Evolutionary conservation across 192 early-diverging fungal species (phyloP), one percentile per base, ranked within the genome.

Genomic region (Chytriomyces confervae): DNA sequence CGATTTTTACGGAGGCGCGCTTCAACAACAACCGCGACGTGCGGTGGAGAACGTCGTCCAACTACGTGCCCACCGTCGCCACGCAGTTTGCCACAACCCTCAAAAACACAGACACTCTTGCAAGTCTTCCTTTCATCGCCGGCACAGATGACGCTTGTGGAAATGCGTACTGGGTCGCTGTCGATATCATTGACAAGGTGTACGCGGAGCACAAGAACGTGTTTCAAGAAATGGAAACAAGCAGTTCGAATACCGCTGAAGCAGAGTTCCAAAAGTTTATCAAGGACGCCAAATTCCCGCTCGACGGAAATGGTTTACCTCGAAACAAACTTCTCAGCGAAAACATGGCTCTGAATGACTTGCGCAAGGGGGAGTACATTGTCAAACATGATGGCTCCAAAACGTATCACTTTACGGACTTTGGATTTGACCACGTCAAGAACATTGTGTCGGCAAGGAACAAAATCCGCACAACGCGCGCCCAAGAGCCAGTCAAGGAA

Each of bases 11-110:
- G 9, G 36, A 23, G 0, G 13, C 72, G 2, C 46, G 63, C 43
- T 74, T 74, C 72, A 74, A 74, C 72, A 74, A 74, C 53, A 46
- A 44, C 29, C 20, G 72, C 5, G 72, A 74, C 62, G 63, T 74
- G 7, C 72, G 72, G 16, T 74, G 72, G 72, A 46, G 61, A 36
- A 74, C 72, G 0, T 62, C 60, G 36, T 6, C 29, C 23, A 74
- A 74, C 20, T 74, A 74, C 45, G 72, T 74, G 8, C 72, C 72
- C 45, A 63, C 72, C 5, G n/a, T 61, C 18, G 72, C 72, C 11
- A 43, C 72, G 9, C 72, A 74, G 47, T 74, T 62, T 46, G 61
- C 72, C 0, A 74, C 72, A 6, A 46, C n/a, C 18, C 46, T 74
- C 10, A 16, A n/a, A 6, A 13, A 69, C 1, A 46, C 27, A 18